Base-by-base conservation (phyloP, 2,329 filamentous ascomycete genomes). In the Xylariaceae sp. region DNA sequence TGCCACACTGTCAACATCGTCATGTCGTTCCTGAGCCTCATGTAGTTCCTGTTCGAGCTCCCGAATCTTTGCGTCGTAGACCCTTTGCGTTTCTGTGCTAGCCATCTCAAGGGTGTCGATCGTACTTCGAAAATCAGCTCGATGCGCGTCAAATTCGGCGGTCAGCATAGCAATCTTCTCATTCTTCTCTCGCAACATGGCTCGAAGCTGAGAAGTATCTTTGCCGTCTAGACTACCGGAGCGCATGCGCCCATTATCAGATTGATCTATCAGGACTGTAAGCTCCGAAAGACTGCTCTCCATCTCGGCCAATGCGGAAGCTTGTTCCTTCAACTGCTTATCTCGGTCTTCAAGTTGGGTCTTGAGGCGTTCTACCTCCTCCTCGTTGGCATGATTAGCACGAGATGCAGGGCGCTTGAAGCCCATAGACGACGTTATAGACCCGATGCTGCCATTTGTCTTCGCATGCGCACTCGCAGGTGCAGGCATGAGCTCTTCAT, bases 21-120 rank as follows among this genome's bases (percentile, higher is more conserved):
- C 87, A 36, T 88, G 90, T 40, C 90, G 84, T 39, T 92, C 89
- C 64, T 94, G 89, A 3, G 95, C 78, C 56, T 96, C 92, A 50
- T 88, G 85, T 24, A 96, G 82, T 68, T 98, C 93, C 57, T 88
- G 84, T 75, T 95, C 84, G 36, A 99, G 76, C 68, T 92, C 91
- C 67, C 93, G 89, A 60, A 98, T 91, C 75, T 91, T 90, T 74
- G 92, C 90, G 73, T 99, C 95, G 71, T 99, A 99, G 12, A 99
- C 94, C 23, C 94, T 85, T 75, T 97, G 90, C 0, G 95, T 99
- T 77, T 99, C 95, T 0, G 92, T 90, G 70, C 92, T 96, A 2
- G 95, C 96, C 78, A 98, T 85, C 74, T 99, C 95, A 47, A 99
- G 81, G 0, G 94, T 96, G 75, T 99, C 95, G 60, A 99, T 95